Conservation (phyloP, 1,284 basidiomycete genomes). For the Ustilago xerochloae region DNA sequence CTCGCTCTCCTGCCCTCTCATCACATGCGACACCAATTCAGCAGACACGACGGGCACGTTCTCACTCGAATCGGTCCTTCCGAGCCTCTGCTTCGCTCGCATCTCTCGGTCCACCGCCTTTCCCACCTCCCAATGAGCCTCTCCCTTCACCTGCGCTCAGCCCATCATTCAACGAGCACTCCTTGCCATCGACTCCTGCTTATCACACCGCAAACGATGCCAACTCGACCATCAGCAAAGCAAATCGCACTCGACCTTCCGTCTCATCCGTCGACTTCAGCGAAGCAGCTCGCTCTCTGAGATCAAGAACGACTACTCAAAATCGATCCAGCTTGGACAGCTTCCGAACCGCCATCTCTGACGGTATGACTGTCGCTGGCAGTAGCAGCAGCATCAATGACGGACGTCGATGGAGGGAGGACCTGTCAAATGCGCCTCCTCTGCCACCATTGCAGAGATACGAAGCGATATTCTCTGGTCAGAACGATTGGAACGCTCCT, state of each 20-base stretch:
- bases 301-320: slow-evolving; percentile 25
- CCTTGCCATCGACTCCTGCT: slow-evolving; percentile 21
- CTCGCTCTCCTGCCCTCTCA: slow-evolving; percentile 7
- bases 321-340: slow-evolving; percentile 36
- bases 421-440: slow-evolving; percentile 15
- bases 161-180: slow-evolving; percentile 27
- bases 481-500: slow-evolving; percentile 13
- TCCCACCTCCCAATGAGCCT: slow-evolving; percentile 47
- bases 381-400: slow-evolving; percentile 19
- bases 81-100: slow-evolving; percentile 32
- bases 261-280: slow-evolving; percentile 35
- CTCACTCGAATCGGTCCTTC: slow-evolving; percentile 31
- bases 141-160: slow-evolving; percentile 39
- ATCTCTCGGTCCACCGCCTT: slow-evolving; percentile 37
- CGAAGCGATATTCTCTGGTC: slow-evolving; percentile 29
- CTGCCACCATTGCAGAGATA: slow-evolving; percentile 35
- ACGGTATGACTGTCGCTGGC: slow-evolving; percentile 18
- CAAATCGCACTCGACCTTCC: slow-evolving; percentile 14
- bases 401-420: slow-evolving; percentile 10
- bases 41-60: slow-evolving; percentile 18
- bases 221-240: slow-evolving; percentile 8
- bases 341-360: slow-evolving; percentile 42
- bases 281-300: slow-evolving; percentile 20
- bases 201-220: slow-evolving; percentile 26
- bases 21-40: slow-evolving; percentile 21